Conservation (phyloP, 352 stramenopile species). For the Hyaloperonospora arabidopsidis region DNA sequence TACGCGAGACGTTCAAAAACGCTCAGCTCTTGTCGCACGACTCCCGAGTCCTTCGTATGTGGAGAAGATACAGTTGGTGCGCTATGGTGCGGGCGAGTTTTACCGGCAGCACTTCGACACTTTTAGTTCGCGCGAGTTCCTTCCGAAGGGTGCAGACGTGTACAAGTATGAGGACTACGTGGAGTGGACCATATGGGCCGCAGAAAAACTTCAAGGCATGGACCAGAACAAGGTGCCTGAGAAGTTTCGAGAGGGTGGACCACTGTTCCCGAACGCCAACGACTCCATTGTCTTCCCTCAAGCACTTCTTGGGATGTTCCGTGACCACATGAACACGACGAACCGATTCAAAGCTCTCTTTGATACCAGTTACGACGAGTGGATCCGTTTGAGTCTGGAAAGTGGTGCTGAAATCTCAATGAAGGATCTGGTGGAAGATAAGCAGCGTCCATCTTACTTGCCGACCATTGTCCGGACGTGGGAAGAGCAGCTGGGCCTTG, state of each 20-base stretch:
- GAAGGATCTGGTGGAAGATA: slow-evolving; percentile 24
- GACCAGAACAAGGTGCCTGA: slow-evolving; percentile 38
- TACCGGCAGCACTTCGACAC: slow-evolving; percentile 81
- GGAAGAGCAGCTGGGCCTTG: slow-evolving; percentile 50
- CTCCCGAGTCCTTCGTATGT: slow-evolving; percentile 62
- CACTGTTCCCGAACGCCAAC: slow-evolving; percentile 50
- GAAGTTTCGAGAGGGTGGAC: slow-evolving; percentile 48
- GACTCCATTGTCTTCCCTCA: slow-evolving; percentile 52
- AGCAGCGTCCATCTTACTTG: slow-evolving; percentile 51
- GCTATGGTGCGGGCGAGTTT: slow-evolving; percentile 72
- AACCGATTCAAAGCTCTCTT: slow-evolving; percentile 58
- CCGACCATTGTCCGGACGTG: slow-evolving; percentile 45
- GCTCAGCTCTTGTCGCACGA: slow-evolving; percentile 50
- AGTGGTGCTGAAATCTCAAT: slow-evolving; percentile 30
- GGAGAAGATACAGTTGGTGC: slow-evolving; percentile 69
- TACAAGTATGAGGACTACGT: slow-evolving; percentile 54
- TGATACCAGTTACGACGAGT: slow-evolving; percentile 48
- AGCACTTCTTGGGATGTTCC: slow-evolving; percentile 55
- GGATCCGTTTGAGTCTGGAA: slow-evolving; percentile 53
- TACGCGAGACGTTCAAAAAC: slow-evolving; percentile 62
- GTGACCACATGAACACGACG: slow-evolving; percentile 34
- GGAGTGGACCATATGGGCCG: slow-evolving; percentile 54
- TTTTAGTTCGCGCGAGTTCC: slow-evolving; percentile 65
- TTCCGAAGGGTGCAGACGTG: slow-evolving; percentile 40
- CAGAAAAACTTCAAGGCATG: slow-evolving; percentile 37